Conservation (phyloP, 2,329 filamentous ascomycete species). For the Pseudophaeomoniella oleicola region DNA sequence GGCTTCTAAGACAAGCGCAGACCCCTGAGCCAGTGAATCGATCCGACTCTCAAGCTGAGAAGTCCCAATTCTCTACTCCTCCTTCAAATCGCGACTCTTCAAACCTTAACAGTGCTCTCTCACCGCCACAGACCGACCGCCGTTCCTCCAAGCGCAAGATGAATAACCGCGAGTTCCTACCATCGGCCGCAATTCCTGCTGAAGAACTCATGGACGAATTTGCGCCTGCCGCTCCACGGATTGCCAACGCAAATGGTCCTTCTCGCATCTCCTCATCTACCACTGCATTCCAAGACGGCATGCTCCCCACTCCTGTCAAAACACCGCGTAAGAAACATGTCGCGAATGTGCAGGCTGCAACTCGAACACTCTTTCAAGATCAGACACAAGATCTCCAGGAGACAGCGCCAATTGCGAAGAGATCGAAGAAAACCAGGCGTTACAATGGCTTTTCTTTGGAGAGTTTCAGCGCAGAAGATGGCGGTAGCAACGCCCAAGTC, state of each 20-base stretch:
- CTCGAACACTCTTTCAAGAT: conserved; percentile 39
- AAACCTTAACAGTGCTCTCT: not conserved
- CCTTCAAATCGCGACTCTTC: not conserved
- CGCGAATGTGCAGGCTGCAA: conserved; percentile 29
- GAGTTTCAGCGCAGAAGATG: conserved; percentile 22
- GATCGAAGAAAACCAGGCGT: conserved; percentile 30
- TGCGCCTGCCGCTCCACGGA: conserved; percentile 9
- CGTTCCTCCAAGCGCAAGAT: conserved; percentile 10
- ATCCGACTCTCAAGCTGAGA: not conserved
- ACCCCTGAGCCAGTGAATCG: conserved; percentile 5
- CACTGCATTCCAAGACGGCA: conserved; percentile 21
- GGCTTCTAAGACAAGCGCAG: conserved; percentile 6
- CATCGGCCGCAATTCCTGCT: conserved; percentile 15
- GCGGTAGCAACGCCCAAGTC: conserved; percentile 20
- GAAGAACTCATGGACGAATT: conserved; percentile 6
- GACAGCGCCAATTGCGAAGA: conserved; percentile 32
- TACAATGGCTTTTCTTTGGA: conserved; percentile 29
- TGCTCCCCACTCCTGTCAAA: conserved; percentile 48
- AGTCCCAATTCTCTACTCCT: not conserved
- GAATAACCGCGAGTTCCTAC: conserved; percentile 8
- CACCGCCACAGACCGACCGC: conserved; percentile 7
- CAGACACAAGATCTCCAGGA: conserved; percentile 27
- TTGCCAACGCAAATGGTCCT: conserved; percentile 8
- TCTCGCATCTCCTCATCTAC: conserved; percentile 11
- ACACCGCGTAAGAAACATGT: conserved; percentile 42